Evolutionary conservation across 1,284 basidiomycete genomes (phyloP), one percentile per base, ranked within the genome.

Genomic region (Fomitopsis palustris): DNA sequence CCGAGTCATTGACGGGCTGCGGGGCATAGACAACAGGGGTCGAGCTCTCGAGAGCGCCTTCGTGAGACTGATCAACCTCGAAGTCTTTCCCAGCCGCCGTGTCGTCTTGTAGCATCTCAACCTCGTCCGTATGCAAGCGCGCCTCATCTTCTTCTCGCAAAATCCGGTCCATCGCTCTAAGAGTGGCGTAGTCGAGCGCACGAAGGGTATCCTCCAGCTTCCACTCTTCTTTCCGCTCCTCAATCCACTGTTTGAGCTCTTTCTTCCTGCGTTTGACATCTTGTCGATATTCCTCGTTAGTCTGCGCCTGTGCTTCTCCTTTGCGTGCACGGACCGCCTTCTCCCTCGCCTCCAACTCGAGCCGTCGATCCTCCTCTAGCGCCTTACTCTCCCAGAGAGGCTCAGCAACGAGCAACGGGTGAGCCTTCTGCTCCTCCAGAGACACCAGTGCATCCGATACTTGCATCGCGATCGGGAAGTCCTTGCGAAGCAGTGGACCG

Each of bases 371-470:
- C 43, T 60, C 63, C 23, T 70, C 69, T 64, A 72, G 72, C 3
- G 38, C 31, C 0, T 31, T 29, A 17, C 19, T 23, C 49, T 52
- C 49, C 49, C 31, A 52, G 6, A 4, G 7, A 35, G 66, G 61
- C 58, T 86, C 83, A 1, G 70, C 54, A 8, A 56, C 55, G 3
- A 67, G 61, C 23, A 85, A 62, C 25, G 65, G 66, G 19, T 65
- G 65, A 2, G 88, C 84, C 63, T 82, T 74, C 35, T 65, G 61
- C 54, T 92, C 88, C 70, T 94, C 92, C 59, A 75, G 74, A 23
- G 71, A 67, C 29, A 90, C 64, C 84, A 88, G 90, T 6, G 73
- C 69, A 9, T 83, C 77, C 4, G 83, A 84, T 6, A 89, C 82
- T 58, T 91, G 84, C 61, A 81, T 69, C 6, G 87, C 83, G 12